Percentiles rank a stretch among this genome's conserved stretches.
Evolutionary conservation across 2,329 filamentous ascomycete genomes (phyloP).

Genomic region (Pyrenochaeta sp.): DNA sequence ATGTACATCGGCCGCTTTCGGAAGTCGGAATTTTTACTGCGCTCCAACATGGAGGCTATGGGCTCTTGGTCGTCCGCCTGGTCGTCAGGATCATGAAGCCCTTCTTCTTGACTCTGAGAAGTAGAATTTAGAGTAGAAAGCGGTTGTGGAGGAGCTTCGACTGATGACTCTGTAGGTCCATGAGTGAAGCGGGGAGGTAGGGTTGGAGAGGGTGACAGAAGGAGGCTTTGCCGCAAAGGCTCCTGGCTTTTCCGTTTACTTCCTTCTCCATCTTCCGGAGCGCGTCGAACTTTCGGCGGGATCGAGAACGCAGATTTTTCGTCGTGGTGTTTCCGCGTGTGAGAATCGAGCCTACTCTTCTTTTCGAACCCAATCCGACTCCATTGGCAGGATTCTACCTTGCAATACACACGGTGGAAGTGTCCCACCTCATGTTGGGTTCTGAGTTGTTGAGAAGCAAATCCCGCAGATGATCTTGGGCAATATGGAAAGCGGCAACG

Average conservation of each 20-base stretch:
- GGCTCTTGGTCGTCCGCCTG: conserved; percentile 95
- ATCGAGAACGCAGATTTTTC: too few relatives aligned
- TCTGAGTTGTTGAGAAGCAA: conserved; percentile 7
- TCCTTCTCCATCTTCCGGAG: too few relatives aligned
- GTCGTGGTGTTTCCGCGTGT: conserved; percentile 8
- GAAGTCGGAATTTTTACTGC: conserved; percentile 77
- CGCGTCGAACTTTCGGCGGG: too few relatives aligned
- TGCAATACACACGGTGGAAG: conserved; percentile 11
- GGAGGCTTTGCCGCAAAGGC: too few relatives aligned
- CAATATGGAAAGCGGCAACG: conserved; percentile 18
- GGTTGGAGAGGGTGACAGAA: too few relatives aligned
- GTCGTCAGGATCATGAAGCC: too few relatives aligned
- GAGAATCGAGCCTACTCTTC: conserved; percentile 2
- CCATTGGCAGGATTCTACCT: conserved; percentile 4
- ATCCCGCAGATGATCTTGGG: conserved; percentile 1
- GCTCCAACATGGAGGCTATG: conserved; percentile 82
- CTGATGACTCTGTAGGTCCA: too few relatives aligned
- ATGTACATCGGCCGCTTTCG: conserved; percentile 83
- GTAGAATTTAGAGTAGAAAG: too few relatives aligned
- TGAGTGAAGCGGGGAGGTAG: too few relatives aligned
- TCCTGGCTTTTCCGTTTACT: too few relatives aligned
- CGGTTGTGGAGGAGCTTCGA: too few relatives aligned
- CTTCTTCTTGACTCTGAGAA: too few relatives aligned
- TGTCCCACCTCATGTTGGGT: conserved; percentile 5
- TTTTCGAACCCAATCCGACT: conserved; percentile 11